phyloP scores from a whole-genome alignment of 2,329 filamentous ascomycete genomes.

The Pseudogymnoascus sp. region DNA sequence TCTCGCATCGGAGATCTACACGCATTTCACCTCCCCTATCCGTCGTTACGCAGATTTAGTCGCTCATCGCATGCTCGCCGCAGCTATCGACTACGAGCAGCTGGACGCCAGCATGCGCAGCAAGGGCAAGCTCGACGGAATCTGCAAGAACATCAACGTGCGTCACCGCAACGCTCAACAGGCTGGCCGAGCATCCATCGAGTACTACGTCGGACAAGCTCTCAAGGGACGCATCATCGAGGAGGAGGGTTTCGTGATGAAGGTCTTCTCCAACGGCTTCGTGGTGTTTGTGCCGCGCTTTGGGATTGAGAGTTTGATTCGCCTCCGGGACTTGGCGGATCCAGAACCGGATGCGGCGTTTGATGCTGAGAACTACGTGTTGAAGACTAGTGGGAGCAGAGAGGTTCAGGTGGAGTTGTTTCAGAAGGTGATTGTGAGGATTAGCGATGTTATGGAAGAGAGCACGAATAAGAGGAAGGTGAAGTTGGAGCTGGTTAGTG shows the following conservation, averaged over 20 bases:
- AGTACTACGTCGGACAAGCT: slow-evolving; percentile 96
- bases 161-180: slow-evolving; percentile 95
- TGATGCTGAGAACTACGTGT: slow-evolving; percentile 75
- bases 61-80: slow-evolving; percentile 87
- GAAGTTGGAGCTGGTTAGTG: slow-evolving; percentile 57
- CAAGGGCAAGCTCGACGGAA: slow-evolving; percentile 75
- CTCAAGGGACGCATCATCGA: slow-evolving; percentile 68
- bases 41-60: slow-evolving; percentile 95
- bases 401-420: slow-evolving; percentile 69
- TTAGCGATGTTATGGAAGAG: slow-evolving; percentile 89
- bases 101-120: slow-evolving; percentile 75
- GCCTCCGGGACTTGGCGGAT: slow-evolving; percentile 71
- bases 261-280: slow-evolving; percentile 93
- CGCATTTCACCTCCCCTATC: slow-evolving; percentile 96
- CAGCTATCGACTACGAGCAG: slow-evolving; percentile 86
- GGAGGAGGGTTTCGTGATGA: slow-evolving; percentile 94
- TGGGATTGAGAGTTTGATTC: slow-evolving; percentile 86
- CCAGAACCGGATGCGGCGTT: slow-evolving; percentile 72
- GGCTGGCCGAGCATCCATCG: slow-evolving; percentile 85
- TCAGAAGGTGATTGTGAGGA: slow-evolving; percentile 79
- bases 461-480: slow-evolving; percentile 91
- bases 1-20: slow-evolving; percentile 93
- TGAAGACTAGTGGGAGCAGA: slow-evolving; percentile 51
- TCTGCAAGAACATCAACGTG: slow-evolving; percentile 98
- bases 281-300: slow-evolving; percentile 94